These are phyloP conservation scores for Citrus cavaleriei DNA, from an alignment of 345 rosid genomes.

Conservation along the genomic window DNA sequence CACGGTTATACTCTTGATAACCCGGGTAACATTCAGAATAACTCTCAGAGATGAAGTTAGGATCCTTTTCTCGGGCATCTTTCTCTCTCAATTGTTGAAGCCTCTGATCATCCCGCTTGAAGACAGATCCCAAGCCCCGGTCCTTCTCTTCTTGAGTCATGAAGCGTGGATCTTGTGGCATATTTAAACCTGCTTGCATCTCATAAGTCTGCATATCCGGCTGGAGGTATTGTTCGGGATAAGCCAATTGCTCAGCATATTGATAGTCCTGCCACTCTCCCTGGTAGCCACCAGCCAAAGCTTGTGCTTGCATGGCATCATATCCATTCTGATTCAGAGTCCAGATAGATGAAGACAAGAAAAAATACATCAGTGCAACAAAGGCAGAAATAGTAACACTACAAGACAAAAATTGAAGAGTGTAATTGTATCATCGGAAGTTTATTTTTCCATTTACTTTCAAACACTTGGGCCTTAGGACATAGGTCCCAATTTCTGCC, in stretches of 20 bases:
- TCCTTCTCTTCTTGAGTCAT: constrained; percentile 99
- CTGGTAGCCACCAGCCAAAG: constrained; percentile 62
- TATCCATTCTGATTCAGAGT: constrained; percentile 58
- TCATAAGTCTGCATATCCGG: constrained; percentile 63
- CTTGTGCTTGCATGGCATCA: constrained; percentile 70
- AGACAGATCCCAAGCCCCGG: constrained; percentile 94
- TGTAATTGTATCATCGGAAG: neutral
- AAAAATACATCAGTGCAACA: neutral
- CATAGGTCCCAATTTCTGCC: neutral
- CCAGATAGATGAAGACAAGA: neutral
- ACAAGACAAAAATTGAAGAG: neutral
- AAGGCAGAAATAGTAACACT: neutral
- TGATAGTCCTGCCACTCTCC: constrained; percentile 95
- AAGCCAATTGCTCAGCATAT: constrained; percentile 79
- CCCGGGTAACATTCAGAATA: constrained; percentile 99
- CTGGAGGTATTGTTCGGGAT: constrained; percentile 80
- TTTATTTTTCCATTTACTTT: neutral
- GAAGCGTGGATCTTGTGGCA: constrained; percentile 66
- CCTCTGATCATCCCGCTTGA: constrained; percentile 95
- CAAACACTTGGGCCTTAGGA: neutral
- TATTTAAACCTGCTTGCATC: constrained; percentile 39
- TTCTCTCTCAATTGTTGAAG: constrained; percentile 89
- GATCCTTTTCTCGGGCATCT: constrained; percentile 94
- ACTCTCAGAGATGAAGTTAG: constrained; percentile 87
- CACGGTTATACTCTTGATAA: constrained; percentile 94